Conservation (phyloP, 805 yeast species). For the Candida sakaeoensis region DNA sequence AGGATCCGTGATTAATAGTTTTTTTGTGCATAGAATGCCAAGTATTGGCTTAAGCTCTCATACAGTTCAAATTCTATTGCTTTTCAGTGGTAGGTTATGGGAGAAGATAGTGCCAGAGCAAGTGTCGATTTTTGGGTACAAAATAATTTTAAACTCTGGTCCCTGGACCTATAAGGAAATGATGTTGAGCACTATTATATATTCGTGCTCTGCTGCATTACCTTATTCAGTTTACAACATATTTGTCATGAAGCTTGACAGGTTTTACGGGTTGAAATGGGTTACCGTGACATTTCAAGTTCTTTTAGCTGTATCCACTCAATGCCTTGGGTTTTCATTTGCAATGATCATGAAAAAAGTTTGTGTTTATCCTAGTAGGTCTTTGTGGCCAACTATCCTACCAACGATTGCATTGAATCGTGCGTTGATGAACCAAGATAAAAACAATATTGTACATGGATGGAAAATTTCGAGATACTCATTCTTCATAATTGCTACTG, state of each 20-base stretch:
- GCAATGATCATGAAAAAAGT: conserved; percentile 63
- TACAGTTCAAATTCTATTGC: conserved; percentile 36
- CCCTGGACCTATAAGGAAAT: conserved; percentile 43
- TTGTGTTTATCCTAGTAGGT: conserved; percentile 39
- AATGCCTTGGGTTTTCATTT: conserved; percentile 63
- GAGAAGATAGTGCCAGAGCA: conserved; percentile 28
- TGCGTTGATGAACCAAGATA: conserved; percentile 35
- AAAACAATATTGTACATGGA: conserved; percentile 21
- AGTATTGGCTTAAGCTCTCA: conserved; percentile 31
- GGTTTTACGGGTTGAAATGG: conserved; percentile 42
- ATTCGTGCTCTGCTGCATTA: conserved; percentile 39
- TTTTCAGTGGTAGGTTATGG: conserved; percentile 41
- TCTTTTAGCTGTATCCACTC: conserved; percentile 50
- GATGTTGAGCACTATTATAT: conserved; percentile 43
- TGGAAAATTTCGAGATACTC: conserved; percentile 41
- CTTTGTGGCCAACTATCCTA: conserved; percentile 43
- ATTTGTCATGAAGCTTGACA: conserved; percentile 40
- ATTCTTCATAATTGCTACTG: conserved; percentile 34
- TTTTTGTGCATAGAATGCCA: conserved; percentile 41
- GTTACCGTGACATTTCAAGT: conserved; percentile 51
- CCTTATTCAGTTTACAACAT: conserved; percentile 42
- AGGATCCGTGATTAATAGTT: conserved; percentile 38
- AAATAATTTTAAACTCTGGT: conserved; percentile 35
- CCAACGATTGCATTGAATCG: conserved; percentile 42
- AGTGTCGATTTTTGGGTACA: conserved; percentile 20